Percentiles rank a stretch among this genome's conserved stretches.
Evolutionary conservation across 179 eudicot species (phyloP).

Genomic region (Beta macrorhiza): DNA sequence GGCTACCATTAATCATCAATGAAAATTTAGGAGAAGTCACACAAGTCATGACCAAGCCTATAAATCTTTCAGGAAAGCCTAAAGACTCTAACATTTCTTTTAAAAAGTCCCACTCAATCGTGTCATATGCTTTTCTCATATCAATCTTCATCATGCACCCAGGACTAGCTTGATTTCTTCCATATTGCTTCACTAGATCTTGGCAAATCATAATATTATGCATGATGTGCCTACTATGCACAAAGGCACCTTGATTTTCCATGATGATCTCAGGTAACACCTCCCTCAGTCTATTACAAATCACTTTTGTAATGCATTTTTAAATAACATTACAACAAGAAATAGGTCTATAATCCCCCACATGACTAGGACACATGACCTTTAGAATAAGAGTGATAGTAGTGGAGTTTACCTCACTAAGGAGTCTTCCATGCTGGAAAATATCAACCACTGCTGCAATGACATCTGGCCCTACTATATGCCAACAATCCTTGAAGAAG

Average conservation of each 20-base stretch:
- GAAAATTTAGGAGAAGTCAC: neutral
- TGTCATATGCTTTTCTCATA: neutral
- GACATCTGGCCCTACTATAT: neutral
- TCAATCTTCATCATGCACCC: too few relatives aligned
- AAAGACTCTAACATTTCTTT: neutral
- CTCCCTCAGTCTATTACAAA: neutral
- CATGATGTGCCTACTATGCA: too few relatives aligned
- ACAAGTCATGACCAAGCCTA: neutral
- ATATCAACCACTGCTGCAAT: neutral
- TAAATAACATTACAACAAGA: neutral
- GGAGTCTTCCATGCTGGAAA: neutral
- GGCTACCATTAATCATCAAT: neutral
- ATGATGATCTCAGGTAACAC: too few relatives aligned
- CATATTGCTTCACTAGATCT: too few relatives aligned
- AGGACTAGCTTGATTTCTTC: too few relatives aligned
- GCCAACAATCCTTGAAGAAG: too few relatives aligned
- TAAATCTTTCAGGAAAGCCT: neutral
- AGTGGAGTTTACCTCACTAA: neutral
- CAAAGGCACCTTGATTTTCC: too few relatives aligned
- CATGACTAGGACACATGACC: neutral
- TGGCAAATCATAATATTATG: too few relatives aligned
- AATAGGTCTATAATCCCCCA: neutral
- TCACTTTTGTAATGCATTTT: neutral
- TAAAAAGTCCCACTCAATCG: neutral
- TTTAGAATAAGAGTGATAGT: neutral